Evolutionary conservation across 2,329 filamentous ascomycete genomes (phyloP), one percentile per base, ranked within the genome.

Genomic region (Aspergillus puulaauensis): DNA sequence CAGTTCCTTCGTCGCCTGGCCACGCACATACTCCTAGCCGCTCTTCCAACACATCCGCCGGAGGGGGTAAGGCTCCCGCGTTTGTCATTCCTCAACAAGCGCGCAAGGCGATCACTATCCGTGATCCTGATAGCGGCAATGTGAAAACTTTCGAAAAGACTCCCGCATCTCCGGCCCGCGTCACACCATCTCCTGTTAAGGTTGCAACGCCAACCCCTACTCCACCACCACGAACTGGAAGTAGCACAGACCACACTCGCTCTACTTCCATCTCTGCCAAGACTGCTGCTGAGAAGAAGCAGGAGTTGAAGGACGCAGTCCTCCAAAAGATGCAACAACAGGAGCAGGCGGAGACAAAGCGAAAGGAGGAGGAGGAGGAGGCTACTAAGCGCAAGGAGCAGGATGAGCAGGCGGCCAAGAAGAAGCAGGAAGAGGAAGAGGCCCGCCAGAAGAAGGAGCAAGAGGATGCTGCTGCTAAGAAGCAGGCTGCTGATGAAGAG

Each of bases 91-190:
- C 88, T 9, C 80, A 74, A 3, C 71, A 73, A 57, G 90, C 89
- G 80, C 91, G 85, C 74, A 87, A 86, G 48, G 87, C 89, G 1
- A 89, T 97, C 64, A 82, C 87, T 49, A 96, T 97, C 80, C 96
- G 91, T 81, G 90, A 91, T 68, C 83, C 88, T 31, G 83, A 88
- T 56, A 93, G 91, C 61, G 91, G 95, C 70, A 85, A 86, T 31
- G 80, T 97, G 12, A 86, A 91, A 66, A 81, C 83, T 81, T 78
- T 90, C 79, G 71, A 84, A 54, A 90, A 88, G 75, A 85, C 87
- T 1, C 86, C 88, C 19, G 86, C 87, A 14, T 82, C 83, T 15
- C 80, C 82, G 17, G 77, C 82, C 19, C 83, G 81, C 56, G 80
- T 82, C 27, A 81, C 76, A 45, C 77, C 83, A 57, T 83, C 85